A percentile compares a stretch with the other conserved stretches of the same genome.
Evolutionary conservation across 371 early-diverging fungal species (phyloP).

Genomic region (Rhizopus microsporus): DNA sequence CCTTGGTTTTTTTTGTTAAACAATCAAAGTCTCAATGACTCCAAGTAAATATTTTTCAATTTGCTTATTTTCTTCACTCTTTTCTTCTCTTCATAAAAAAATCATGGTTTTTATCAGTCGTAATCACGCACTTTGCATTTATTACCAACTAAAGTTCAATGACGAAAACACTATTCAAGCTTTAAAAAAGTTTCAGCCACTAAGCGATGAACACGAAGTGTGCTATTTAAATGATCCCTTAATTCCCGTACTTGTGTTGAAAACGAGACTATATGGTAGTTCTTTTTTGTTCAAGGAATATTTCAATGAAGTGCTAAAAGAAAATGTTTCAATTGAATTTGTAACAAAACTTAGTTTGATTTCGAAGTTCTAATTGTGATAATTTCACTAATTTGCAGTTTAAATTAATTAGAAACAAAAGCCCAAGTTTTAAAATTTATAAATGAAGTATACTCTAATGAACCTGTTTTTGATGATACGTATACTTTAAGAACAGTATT

Average conservation of each 20-base stretch:
- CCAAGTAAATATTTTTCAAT: no score
- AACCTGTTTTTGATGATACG: constrained; percentile 17
- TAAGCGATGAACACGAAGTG: constrained; percentile 12
- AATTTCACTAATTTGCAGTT: constrained; percentile 17
- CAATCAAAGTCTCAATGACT: no score
- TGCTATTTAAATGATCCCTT: neutral
- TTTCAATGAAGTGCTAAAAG: constrained; percentile 11
- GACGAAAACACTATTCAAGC: constrained; percentile 7
- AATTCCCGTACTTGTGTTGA: constrained; percentile 12
- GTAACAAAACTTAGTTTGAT: constrained; percentile 16
- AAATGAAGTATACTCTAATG: constrained; percentile 14
- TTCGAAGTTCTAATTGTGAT: constrained; percentile 15
- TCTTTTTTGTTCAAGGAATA: constrained; percentile 21
- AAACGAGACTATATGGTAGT: constrained; percentile 19
- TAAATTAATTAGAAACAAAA: constrained; percentile 22
- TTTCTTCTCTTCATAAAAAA: neutral
- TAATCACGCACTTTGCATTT: constrained; percentile 9
- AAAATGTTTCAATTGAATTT: constrained; percentile 8
- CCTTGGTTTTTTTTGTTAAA: no score
- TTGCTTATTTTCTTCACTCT: no score
- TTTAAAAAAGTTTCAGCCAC: constrained; percentile 12
- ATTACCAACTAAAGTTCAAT: constrained; percentile 9
- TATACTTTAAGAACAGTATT: constrained; percentile 13
- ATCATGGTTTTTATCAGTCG: constrained; percentile 10
- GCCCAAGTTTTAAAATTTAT: constrained; percentile 19